Evolutionary conservation across 2,329 filamentous ascomycete genomes (phyloP), one percentile per base, ranked within the genome.

Genomic region (Phialocephala sp.): DNA sequence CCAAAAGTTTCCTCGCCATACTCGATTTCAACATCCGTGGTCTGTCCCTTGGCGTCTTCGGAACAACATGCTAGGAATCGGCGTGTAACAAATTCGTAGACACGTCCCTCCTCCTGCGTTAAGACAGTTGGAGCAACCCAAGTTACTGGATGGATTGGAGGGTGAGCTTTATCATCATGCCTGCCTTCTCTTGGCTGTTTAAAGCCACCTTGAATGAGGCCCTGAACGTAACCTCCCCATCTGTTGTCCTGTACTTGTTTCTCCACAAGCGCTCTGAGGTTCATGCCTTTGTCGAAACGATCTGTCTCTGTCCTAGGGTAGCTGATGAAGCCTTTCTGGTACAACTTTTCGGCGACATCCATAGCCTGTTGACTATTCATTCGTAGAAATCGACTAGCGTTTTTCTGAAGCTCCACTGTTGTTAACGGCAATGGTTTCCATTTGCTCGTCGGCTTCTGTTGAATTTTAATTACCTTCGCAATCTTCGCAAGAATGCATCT

Each of bases 221-320:
- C 83, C 76, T 91, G 90, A 4, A 94, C 93, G 77, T 94, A 97
- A 22, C 80, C 76, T 0, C 93, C 93, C 95, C 94, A 99, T 68
- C 84, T 80, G 50, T 81, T 80, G 74, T 93, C 92, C 65, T 89
- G 88, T 0, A 87, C 88, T 77, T 99, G 95, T 75, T 96, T 97
- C 73, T 92, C 87, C 20, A 97, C 86, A 9, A 99, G 81, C 24
- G 84, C 86, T 68, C 86, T 87, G 22, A 99, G 83, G 75, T 98
- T 90, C 81, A 98, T 97, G 4, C 86, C 94, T 73, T 87, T 88
- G 74, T 97, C 94, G 75, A 98, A 99, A 37, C 94, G 91, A 77
- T 99, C 95, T 0, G 95, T 99, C 78, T 99, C 95, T 0, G 95
- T 99, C 78, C 95, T 89, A 1, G 95, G 95, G 78, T 99, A 99